Percentiles rank a stretch among this genome's conserved stretches.
Evolutionary conservation across 192 early-diverging fungal genomes (phyloP).

Genomic region (Podila epicladia): DNA sequence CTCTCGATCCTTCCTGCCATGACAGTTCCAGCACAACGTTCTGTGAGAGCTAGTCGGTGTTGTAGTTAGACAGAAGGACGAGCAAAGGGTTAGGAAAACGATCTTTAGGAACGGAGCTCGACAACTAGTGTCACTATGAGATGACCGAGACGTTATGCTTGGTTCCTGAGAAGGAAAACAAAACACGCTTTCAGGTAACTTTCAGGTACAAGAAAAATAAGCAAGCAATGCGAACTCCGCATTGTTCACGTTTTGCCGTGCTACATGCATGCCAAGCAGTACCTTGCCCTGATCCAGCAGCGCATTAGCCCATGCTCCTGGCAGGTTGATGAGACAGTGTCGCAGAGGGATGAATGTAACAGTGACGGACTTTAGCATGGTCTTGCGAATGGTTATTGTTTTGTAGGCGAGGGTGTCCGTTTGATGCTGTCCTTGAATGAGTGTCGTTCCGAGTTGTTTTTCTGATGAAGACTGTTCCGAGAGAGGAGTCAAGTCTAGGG

Average conservation of each 20-base stretch:
- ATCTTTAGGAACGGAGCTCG: no score
- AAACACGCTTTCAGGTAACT: no score
- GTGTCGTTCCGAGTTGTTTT: no score
- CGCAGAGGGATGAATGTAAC: slow-evolving; percentile 70
- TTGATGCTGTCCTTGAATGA: background rate
- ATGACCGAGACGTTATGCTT: background rate
- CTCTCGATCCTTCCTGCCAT: slow-evolving; percentile 53
- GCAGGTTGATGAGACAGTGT: slow-evolving; percentile 80
- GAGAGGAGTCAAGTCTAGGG: no score
- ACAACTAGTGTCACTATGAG: background rate
- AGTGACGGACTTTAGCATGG: slow-evolving; percentile 71
- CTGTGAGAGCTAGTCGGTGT: slow-evolving; percentile 56
- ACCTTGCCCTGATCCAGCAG: slow-evolving; percentile 77
- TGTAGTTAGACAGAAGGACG: background rate
- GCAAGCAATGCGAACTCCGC: no score
- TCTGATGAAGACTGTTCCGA: no score
- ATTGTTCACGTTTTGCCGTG: no score
- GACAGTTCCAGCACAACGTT: slow-evolving; percentile 68
- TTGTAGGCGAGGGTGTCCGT: background rate
- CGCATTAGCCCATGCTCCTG: slow-evolving; percentile 75
- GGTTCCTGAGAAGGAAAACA: no score
- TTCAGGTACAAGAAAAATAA: no score
- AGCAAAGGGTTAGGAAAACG: background rate
- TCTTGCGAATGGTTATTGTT: background rate
- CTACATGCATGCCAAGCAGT: background rate